Evolutionary conservation across 495 filamentous ascomycete species (phyloP), one percentile per base, ranked within the genome.

Genomic region (Penicillium silybi): DNA sequence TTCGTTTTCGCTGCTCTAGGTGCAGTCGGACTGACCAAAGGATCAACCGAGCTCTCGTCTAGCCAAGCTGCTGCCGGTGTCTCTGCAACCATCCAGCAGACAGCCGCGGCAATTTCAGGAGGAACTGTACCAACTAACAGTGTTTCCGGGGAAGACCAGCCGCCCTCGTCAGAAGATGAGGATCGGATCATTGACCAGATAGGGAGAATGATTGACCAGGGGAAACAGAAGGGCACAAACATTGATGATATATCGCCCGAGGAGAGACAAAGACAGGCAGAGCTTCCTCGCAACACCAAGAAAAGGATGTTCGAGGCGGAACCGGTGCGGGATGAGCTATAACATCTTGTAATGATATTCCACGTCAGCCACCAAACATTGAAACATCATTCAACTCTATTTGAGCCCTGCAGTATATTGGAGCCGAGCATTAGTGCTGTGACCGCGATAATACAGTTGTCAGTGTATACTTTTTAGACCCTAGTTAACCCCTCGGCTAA

Each of bases 251-350:
- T 67, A 13, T 67, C 62, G 2, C 59, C 58, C 5, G 74, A 73
- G 29, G 74, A 75, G 48, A 68, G 66, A 23, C 66, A 76, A 19
- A 60, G 71, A 41, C 71, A 76, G 25, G 74, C 77, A 42, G 75
- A 79, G 48, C 56, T 65, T 19, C 74, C 78, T 44, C 72, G 75
- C 23, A 92, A 92, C 70, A 77, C 86, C 15, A 92, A 87, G 75
- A 96, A 95, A 72, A 75, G 89, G 65, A 87, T 92, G 82, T 90
- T 84, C 77, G 88, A 93, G 65, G 80, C 80, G 41, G 63, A 72
- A 40, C 67, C 70, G 5, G 52, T 61, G 17, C 54, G 66, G 46
- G 82, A 85, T 67, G 82, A 85, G 64, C 61, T 85, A 58, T 85
- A 76, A n/a, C 16, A 16, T 1, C 20, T 25, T 52, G 11, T 55